Base-by-base conservation (phyloP, 2,329 filamentous ascomycete genomes). In the Hypoxylon rubiginosum region DNA sequence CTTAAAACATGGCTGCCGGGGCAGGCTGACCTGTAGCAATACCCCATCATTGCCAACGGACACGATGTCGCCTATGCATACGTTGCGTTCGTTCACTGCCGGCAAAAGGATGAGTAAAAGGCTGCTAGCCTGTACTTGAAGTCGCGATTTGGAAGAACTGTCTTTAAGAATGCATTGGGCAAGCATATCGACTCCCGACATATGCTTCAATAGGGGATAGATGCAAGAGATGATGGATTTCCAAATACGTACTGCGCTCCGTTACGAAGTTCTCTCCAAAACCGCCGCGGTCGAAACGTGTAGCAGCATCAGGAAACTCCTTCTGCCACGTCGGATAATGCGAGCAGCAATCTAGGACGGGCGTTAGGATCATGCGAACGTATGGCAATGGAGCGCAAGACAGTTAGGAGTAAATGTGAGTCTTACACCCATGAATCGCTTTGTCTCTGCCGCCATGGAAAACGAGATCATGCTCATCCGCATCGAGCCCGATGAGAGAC, bases 231-330 rank as follows among this genome's bases (percentile, higher is more conserved):
- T 10, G 30, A 67, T 48, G 8, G 28, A 57, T 19, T 21, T 11
- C 10, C 15, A n/a, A 57, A 59, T 52, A 68, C 65, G 11, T 49
- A 69, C 66, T 85, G 43, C 79, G 79, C 1, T 78, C 77, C 1
- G 82, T 85, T 41, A 89, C 87, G 3, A 91, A 79, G 70, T 91
- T 91, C 78, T 91, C 89, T 6, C 89, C 89, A 67, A 91, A 91
- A 0, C 82, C 87, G 1, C 89, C 89, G 0, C 84, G 82, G 4
- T 80, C 77, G 69, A 91, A 90, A 2, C 80, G 79, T 1, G 82
- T 78, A 1, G 83, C 81, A 0, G 82, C 83, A 0, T 80, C 74
- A 0, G 88, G 88, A 54, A 85, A 83, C 41, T 88, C 85, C 1
- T 75, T 64, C 15, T 76, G 79, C 88, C 89, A 91, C 17, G 76